phyloP scores from a whole-genome alignment of 139 green algal genomes.

The Asterochloris erici region DNA sequence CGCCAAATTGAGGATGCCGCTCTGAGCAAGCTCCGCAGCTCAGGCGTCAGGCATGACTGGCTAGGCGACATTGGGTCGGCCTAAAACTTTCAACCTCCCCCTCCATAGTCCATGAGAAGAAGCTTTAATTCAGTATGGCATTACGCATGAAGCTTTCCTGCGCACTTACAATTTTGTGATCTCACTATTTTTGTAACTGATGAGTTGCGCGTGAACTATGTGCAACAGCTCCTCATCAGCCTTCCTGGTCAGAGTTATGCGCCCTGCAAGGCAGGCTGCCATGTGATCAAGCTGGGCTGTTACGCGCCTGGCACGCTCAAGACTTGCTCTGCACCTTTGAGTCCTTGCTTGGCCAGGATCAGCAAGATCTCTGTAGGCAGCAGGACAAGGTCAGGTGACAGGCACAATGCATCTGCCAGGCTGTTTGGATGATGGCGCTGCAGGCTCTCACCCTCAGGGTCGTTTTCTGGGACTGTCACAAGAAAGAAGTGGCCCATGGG shows the following conservation, averaged over 20 bases:
- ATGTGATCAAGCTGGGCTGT: not conserved
- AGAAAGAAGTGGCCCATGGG: conserved; percentile 55
- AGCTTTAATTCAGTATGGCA: too few relatives aligned
- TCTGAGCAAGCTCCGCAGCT: conserved; percentile 69
- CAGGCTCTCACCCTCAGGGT: conserved; percentile 55
- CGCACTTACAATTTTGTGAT: too few relatives aligned
- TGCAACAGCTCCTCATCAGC: conserved; percentile 69
- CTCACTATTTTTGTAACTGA: too few relatives aligned
- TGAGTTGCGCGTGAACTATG: conserved; percentile 44
- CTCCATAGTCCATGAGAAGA: too few relatives aligned
- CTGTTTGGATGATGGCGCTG: too few relatives aligned
- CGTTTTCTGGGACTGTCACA: conserved; percentile 77
- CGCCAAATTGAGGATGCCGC: conserved; percentile 96
- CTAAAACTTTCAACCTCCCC: too few relatives aligned
- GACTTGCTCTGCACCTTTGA: not conserved
- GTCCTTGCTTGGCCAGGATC: not conserved
- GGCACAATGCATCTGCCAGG: too few relatives aligned
- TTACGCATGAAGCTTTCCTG: too few relatives aligned
- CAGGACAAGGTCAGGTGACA: not conserved
- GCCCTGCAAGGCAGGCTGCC: conserved; percentile 23
- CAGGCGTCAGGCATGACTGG: not conserved
- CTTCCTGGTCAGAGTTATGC: conserved; percentile 34
- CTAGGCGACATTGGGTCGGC: too few relatives aligned
- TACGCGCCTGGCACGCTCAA: not conserved
- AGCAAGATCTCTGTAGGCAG: not conserved